Evolutionary conservation across 306 rosid species (phyloP).

Genomic region (Echinosophora koreensis): DNA sequence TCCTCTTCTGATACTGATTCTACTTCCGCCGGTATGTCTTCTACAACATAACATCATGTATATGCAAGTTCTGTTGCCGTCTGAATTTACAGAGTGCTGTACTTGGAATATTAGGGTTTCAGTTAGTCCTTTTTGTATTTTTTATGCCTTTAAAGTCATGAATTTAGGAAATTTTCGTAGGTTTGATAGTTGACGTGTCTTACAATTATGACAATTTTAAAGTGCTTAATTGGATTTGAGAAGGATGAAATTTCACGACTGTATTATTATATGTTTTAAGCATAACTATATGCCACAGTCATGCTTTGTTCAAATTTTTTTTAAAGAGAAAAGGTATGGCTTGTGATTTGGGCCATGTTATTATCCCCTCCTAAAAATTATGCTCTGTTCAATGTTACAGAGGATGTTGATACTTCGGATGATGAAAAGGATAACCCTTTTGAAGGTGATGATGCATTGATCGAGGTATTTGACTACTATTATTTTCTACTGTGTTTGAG

Average conservation of each 20-base stretch:
- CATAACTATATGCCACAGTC: not conserved
- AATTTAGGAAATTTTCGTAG: slow-evolving; percentile 21
- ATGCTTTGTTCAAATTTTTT: slow-evolving; percentile 8
- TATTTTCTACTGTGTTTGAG: slow-evolving; percentile 32
- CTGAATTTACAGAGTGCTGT: not conserved
- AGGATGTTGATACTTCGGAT: slow-evolving; percentile 59
- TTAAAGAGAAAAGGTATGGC: not conserved
- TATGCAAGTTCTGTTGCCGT: not conserved
- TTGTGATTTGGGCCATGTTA: slow-evolving; percentile 32
- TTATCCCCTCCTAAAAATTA: slow-evolving; percentile 21
- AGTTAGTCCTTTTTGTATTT: not conserved
- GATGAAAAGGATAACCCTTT: slow-evolving; percentile 45
- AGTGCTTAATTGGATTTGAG: slow-evolving; percentile 32
- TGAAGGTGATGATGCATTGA: slow-evolving; percentile 48
- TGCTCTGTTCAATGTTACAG: slow-evolving; percentile 57
- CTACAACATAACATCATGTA: not conserved
- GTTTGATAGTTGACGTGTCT: slow-evolving; percentile 25
- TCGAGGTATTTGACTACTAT: slow-evolving; percentile 58
- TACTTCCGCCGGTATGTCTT: slow-evolving; percentile 56
- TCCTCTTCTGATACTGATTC: slow-evolving; percentile 56
- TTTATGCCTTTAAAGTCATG: not conserved
- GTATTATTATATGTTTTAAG: not conserved
- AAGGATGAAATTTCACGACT: not conserved
- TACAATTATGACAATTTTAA: slow-evolving; percentile 6
- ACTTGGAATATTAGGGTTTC: slow-evolving; percentile 54